Conservation (phyloP, 352 stramenopile genomes). For the Ophiocytium majus region DNA sequence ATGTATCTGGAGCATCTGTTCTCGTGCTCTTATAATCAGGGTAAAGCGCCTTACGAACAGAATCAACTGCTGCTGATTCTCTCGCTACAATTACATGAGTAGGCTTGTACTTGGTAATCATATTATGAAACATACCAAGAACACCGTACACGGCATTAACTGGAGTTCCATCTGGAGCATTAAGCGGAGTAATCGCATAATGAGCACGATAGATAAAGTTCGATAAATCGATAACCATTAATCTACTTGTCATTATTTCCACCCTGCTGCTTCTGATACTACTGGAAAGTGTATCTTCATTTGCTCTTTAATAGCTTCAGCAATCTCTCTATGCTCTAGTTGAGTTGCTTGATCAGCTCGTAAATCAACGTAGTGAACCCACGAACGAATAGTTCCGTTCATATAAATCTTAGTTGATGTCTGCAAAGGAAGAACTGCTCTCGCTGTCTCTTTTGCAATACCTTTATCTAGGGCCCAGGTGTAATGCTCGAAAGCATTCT, state of each 20-base stretch:
- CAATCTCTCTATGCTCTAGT: too few relatives aligned
- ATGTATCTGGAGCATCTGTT: background rate
- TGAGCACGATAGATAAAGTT: background rate
- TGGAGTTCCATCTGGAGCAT: constrained; percentile 5
- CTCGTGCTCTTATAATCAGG: background rate
- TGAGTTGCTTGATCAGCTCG: too few relatives aligned
- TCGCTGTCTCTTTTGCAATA: too few relatives aligned
- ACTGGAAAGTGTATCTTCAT: too few relatives aligned
- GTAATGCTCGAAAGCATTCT: too few relatives aligned
- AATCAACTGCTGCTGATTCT: background rate
- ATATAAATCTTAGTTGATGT: too few relatives aligned
- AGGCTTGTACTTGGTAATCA: background rate
- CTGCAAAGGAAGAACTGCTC: too few relatives aligned
- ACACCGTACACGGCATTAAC: constrained; percentile 8
- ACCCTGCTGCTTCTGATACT: too few relatives aligned
- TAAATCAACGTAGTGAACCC: too few relatives aligned
- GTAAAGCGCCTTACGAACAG: background rate
- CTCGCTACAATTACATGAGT: background rate
- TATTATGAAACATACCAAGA: background rate
- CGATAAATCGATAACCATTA: background rate
- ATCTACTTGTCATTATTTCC: background rate
- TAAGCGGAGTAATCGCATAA: background rate
- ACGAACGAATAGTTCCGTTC: too few relatives aligned
- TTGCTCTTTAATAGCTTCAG: too few relatives aligned
- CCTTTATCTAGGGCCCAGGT: too few relatives aligned